Evolutionary conservation across 129 eudicot species (phyloP).

Genomic region (Oenanthe sinensis): DNA sequence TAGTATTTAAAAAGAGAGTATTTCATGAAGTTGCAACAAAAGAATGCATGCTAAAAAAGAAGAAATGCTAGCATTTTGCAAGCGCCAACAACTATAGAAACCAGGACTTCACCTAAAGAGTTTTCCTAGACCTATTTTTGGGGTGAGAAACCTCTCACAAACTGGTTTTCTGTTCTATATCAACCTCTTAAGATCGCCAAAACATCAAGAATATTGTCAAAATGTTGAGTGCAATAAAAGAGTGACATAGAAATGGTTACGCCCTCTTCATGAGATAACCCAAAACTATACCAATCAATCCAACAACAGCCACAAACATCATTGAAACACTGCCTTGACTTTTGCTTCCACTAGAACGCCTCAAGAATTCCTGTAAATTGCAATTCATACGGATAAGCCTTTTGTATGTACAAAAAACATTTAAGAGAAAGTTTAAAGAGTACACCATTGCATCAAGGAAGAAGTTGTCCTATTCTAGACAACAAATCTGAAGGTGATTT

Average conservation of each 20-base stretch:
- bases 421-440: not conserved
- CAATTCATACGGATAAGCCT: conserved; percentile 4
- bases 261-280: conserved; percentile 11
- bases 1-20: not conserved
- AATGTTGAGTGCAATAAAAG: not conserved
- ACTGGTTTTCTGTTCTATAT: conserved; percentile 6
- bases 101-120: conserved; percentile 1
- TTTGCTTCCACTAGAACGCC: conserved; percentile 26
- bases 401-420: not conserved
- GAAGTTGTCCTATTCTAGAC: not conserved
- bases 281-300: conserved; percentile 7
- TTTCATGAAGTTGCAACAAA: conserved; percentile 2
- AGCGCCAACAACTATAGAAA: conserved; percentile 10
- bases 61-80: not conserved
- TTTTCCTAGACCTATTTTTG: conserved; percentile 2
- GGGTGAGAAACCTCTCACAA: not conserved
- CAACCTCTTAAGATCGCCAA: conserved; percentile 4
- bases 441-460: not conserved
- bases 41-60: not conserved
- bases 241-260: not conserved
- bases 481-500: not conserved
- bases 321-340: conserved; percentile 12
- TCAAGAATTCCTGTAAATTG: conserved; percentile 55
- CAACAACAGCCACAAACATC: conserved; percentile 2
- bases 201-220: conserved; percentile 2